A percentile compares a stretch with the other conserved stretches of the same genome.
Conservation (phyloP, 1,284 basidiomycete genomes). For the Ceratobasidium sp. region DNA sequence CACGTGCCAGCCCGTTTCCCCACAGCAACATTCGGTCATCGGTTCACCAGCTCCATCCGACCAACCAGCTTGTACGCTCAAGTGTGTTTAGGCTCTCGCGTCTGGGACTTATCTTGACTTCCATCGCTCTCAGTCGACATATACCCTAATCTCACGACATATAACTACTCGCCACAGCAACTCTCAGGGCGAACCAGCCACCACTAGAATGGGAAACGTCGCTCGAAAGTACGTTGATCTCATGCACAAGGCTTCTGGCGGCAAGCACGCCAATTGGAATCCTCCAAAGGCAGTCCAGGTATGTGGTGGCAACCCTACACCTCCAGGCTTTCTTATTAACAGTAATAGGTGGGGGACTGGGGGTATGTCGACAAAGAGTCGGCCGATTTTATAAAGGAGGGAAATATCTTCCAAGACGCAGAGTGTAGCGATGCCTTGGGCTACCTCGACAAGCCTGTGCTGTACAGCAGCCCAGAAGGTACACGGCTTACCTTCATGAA, state of each 20-base stretch:
- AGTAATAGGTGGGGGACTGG: conserved; percentile 36
- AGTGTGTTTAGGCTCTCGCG: not conserved
- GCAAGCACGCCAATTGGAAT: conserved; percentile 33
- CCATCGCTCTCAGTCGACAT: not conserved
- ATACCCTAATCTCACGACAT: not conserved
- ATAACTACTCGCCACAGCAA: not conserved
- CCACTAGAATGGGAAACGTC: conserved; percentile 11
- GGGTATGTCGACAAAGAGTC: conserved; percentile 24
- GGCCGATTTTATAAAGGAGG: conserved; percentile 24
- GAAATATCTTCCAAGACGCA: conserved; percentile 30
- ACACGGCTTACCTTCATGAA: not conserved
- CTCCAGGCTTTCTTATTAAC: not conserved
- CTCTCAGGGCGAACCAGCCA: not conserved
- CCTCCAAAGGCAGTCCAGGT: conserved; percentile 26
- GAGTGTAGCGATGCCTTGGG: conserved; percentile 12
- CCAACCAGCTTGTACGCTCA: not conserved
- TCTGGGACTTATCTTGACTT: not conserved
- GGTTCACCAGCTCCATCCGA: not conserved
- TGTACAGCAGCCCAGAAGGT: conserved; percentile 19
- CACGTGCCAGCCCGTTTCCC: not conserved
- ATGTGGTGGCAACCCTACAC: not conserved
- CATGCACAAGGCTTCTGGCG: conserved; percentile 22
- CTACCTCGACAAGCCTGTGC: conserved; percentile 2
- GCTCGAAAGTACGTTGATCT: conserved; percentile 37
- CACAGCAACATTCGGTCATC: not conserved